Evolutionary conservation across 2,329 filamentous ascomycete genomes (phyloP).

Genomic region (Cladophialophora chaetospira): DNA sequence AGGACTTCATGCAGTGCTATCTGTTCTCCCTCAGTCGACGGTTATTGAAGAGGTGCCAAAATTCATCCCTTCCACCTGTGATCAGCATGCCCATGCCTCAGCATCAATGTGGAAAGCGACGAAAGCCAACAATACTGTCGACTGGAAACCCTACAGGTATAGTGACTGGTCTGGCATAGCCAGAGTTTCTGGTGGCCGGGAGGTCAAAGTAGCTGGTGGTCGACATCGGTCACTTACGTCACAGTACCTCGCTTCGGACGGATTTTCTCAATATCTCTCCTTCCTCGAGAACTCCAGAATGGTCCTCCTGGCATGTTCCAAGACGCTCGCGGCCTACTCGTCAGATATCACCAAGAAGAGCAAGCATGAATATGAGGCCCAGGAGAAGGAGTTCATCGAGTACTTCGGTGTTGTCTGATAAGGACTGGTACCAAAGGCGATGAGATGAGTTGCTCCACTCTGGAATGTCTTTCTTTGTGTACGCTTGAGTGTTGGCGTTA

Average conservation of each 20-base stretch:
- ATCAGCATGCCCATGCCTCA: neutral
- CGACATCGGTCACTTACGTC: neutral
- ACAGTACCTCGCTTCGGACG: neutral
- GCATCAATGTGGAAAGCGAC: no score
- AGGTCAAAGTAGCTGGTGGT: neutral
- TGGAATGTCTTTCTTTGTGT: no score
- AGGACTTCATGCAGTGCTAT: neutral
- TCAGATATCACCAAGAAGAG: neutral
- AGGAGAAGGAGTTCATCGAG: neutral
- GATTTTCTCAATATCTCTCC: neutral
- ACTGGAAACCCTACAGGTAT: no score
- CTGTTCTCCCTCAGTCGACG: neutral
- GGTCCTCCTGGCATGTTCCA: constrained; percentile 3
- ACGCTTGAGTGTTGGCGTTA: no score
- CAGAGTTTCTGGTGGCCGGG: neutral
- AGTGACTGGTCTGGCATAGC: neutral
- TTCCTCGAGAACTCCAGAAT: neutral
- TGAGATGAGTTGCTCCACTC: no score
- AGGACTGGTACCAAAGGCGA: neutral
- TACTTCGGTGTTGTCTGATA: neutral
- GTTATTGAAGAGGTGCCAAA: neutral
- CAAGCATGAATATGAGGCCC: neutral
- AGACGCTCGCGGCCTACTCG: neutral
- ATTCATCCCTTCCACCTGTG: neutral
- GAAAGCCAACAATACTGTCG: no score